Percentiles rank a stretch among this genome's conserved stretches.
phyloP scores from a whole-genome alignment of 2,329 filamentous ascomycete species.

The Cercospora citrullina region DNA sequence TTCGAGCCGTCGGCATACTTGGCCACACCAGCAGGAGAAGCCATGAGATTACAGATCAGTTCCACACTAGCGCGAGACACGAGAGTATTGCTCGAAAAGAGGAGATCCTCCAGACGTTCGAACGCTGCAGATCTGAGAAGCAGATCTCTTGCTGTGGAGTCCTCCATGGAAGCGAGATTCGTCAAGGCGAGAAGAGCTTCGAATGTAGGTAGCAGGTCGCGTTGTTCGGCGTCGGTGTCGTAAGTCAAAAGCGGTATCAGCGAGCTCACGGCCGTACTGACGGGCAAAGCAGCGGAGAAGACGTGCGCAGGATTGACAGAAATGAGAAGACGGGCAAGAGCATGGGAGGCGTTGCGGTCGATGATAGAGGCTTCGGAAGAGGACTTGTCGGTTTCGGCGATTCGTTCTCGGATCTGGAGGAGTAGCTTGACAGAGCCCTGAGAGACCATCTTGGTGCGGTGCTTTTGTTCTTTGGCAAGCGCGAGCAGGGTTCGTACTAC shows the following conservation, averaged over 20 bases:
- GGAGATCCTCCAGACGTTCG: slow-evolving; percentile 76
- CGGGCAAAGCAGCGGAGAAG: slow-evolving; percentile 73
- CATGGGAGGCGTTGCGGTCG: slow-evolving; percentile 38
- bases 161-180: slow-evolving; percentile 79
- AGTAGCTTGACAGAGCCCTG: slow-evolving; percentile 90
- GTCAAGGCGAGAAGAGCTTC: slow-evolving; percentile 90
- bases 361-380: slow-evolving; percentile 33
- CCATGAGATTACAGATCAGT: slow-evolving; percentile 86
- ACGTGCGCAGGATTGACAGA: slow-evolving; percentile 63
- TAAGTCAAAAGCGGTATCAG: slow-evolving; percentile 72
- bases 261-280: slow-evolving; percentile 78
- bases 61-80: slow-evolving; percentile 84
- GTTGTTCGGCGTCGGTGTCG: slow-evolving; percentile 58
- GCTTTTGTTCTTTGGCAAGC: slow-evolving; percentile 69
- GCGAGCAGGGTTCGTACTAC: slow-evolving; percentile 75
- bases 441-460: slow-evolving; percentile 80
- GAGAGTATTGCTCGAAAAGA: slow-evolving; percentile 72
- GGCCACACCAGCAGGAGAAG: slow-evolving; percentile 64
- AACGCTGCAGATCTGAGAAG: slow-evolving; percentile 70
- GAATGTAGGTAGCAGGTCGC: slow-evolving; percentile 84
- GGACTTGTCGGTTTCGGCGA: slow-evolving; percentile 53
- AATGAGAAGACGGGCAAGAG: slow-evolving; percentile 64
- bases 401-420: slow-evolving; percentile 66
- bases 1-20: slow-evolving; percentile 68
- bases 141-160: slow-evolving; percentile 59